These are phyloP conservation scores for Pouteria campechiana DNA, from an alignment of 179 eudicot genomes.

Conservation along the genomic window DNA sequence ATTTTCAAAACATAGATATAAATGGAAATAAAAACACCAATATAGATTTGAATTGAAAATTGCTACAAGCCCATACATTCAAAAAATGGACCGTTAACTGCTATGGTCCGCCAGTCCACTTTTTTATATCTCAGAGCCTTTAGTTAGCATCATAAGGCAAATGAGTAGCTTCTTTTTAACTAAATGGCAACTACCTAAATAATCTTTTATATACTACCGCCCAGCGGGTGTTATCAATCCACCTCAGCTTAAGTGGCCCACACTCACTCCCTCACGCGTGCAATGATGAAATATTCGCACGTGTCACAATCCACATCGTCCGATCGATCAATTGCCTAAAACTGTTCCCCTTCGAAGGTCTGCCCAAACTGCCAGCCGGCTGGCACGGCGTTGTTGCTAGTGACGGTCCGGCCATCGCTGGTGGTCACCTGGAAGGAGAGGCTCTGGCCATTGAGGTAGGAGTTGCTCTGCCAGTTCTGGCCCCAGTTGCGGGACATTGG, in stretches of 20 bases:
- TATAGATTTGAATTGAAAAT: too few species aligned
- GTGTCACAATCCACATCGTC: too few species aligned
- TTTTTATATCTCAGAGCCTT: too few species aligned
- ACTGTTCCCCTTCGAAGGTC: conserved; percentile 26
- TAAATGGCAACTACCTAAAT: conserved; percentile 1
- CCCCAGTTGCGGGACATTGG: conserved; percentile 37
- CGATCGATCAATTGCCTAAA: conserved; percentile 7
- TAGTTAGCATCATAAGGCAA: too few species aligned
- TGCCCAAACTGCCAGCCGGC: conserved; percentile 33
- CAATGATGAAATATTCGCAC: too few species aligned
- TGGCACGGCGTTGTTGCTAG: conserved; percentile 19
- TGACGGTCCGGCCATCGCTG: conserved; percentile 22
- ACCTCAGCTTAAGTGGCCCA: background rate
- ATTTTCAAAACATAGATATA: too few species aligned
- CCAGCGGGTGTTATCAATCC: background rate
- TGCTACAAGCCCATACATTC: too few species aligned
- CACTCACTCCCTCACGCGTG: too few species aligned
- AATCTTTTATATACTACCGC: background rate
- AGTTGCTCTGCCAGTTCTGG: conserved; percentile 37
- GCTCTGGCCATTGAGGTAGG: conserved; percentile 20
- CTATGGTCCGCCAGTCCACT: too few species aligned
- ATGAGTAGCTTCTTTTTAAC: conserved; percentile 7
- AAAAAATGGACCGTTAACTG: too few species aligned
- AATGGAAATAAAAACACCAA: too few species aligned
- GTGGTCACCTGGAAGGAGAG: conserved; percentile 24